Evolutionary conservation across 2,329 filamentous ascomycete species (phyloP), one percentile per base, ranked within the genome.

Genomic region (Aspergillus alliaceus): DNA sequence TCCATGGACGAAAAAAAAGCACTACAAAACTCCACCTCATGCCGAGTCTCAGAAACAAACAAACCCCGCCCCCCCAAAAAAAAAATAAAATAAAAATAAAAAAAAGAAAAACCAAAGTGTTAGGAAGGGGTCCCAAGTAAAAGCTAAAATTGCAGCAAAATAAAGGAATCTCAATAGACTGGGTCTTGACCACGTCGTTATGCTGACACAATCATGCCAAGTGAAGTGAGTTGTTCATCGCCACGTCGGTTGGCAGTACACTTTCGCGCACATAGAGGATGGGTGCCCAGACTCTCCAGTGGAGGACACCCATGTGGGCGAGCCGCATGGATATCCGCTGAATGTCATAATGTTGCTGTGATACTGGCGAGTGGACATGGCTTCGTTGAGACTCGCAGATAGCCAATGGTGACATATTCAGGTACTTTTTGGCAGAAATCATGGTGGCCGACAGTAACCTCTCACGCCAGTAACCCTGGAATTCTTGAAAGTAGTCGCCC

Each of bases 251-350:
- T 18, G 59, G 54, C 46, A 59, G 58, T 46, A 65, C 58, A 53
- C 64, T 64, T 50, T 74, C 71, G 22, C 68, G 63, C 24, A 72
- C 64, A 53, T 96, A 96, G 12, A 89, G 86, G 53, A 96, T 79
- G 2, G 85, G 84, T 1, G 85, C 84, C 91, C 93, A 98, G 3
- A 96, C 89, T 49, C 90, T 84, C 92, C 93, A 97, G 74, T 97
- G 92, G 24, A 98, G 77, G 6, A 95, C 82, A 14, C 90, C 86
- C 44, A 97, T 85, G 69, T 97, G 93, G 6, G 91, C 88, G 51
- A 96, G 81, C 46, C 90, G 86, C 44, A 87, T 88, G 1, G 90
- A 86, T 72, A 96, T 85, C 57, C 71, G 69, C 50, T 77, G 73
- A 4, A 76, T 63, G 54, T 73, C 71, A 31, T 67, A 65, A 31